Conservation (phyloP, 371 early-diverging fungal species). For the Rhizopus microsporus region DNA sequence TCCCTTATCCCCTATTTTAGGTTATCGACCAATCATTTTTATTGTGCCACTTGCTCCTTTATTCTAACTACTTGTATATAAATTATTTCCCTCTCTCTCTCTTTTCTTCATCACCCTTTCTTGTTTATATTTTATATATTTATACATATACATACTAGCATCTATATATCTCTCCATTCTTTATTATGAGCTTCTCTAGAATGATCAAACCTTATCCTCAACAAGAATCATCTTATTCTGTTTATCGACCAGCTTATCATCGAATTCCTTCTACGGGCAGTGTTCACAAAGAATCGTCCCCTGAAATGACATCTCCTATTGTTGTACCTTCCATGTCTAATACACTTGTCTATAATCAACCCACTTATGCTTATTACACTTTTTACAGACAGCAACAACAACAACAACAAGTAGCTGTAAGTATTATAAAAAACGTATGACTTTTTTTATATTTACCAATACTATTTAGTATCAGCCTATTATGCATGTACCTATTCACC, state of each 20-base stretch:
- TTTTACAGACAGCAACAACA: constrained; percentile 5
- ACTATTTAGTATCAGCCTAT: constrained; percentile 11
- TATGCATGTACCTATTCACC: constrained; percentile 39
- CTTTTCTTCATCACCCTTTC: constrained; percentile 5
- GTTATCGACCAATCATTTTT: constrained; percentile 11
- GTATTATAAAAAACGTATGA: background rate
- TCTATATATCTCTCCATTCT: background rate
- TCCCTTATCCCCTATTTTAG: constrained; percentile 9
- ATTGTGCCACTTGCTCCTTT: constrained; percentile 11
- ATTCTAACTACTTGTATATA: constrained; percentile 5
- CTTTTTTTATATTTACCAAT: background rate
- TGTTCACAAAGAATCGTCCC: constrained; percentile 12
- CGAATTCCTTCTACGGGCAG: constrained; percentile 24
- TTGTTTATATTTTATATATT: constrained; percentile 6
- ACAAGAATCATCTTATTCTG: constrained; percentile 15
- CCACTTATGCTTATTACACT: constrained; percentile 5
- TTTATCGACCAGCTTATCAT: constrained; percentile 36
- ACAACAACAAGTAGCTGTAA: constrained; percentile 1
- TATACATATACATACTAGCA: background rate
- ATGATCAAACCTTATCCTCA: constrained; percentile 34
- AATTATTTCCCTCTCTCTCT: constrained; percentile 8
- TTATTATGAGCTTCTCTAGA: constrained; percentile 24
- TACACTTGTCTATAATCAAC: background rate
- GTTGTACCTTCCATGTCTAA: constrained; percentile 32
- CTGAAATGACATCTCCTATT: constrained; percentile 23